Conservation (phyloP, 106 monocot genomes). For the Chionographis japonica region DNA sequence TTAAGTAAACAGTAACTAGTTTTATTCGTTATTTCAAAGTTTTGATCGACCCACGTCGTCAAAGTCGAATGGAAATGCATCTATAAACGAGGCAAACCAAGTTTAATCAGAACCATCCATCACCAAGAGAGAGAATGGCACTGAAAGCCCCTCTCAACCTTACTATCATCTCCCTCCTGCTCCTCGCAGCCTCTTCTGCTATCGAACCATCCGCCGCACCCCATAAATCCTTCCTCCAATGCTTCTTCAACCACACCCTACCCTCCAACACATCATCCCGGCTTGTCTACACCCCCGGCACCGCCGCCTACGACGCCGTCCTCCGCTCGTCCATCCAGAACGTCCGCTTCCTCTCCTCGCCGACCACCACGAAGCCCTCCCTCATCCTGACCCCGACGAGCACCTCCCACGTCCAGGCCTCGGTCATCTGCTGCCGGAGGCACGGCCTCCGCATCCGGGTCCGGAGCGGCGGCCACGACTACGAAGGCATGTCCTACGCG, state of each 20-base stretch:
- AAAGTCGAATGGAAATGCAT: no score
- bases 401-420: constrained; percentile 29
- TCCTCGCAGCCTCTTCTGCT: background rate
- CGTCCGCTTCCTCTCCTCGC: constrained; percentile 25
- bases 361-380: constrained; percentile 20
- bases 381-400: constrained; percentile 30
- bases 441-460: constrained; percentile 17
- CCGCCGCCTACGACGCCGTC: constrained; percentile 22
- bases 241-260: constrained; percentile 7
- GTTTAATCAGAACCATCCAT: no score
- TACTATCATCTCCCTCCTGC: background rate
- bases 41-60: no score
- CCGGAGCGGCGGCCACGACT: constrained; percentile 72
- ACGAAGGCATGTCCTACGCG: constrained; percentile 56
- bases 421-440: constrained; percentile 24
- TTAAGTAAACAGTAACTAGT: no score
- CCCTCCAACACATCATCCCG: background rate
- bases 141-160: no score
- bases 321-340: constrained; percentile 43
- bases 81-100: no score
- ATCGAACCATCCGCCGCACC: no score
- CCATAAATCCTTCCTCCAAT: constrained; percentile 12
- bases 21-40: no score
- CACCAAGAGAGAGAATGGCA: no score
- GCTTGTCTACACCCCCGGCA: constrained; percentile 22